Conservation (phyloP, 1,139 yeast genomes). For the Yamadazyma triangularis region DNA sequence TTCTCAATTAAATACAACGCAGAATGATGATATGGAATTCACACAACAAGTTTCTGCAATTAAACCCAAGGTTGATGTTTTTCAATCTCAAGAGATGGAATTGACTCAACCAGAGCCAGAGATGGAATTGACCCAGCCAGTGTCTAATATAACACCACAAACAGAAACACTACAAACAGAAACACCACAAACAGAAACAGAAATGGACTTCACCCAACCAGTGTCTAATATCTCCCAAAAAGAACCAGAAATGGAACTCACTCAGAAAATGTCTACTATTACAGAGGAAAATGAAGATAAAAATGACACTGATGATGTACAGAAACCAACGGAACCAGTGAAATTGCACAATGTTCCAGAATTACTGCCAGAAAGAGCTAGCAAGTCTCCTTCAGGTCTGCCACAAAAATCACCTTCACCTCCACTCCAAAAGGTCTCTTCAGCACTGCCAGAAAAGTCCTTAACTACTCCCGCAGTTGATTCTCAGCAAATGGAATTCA, state of each 20-base stretch:
- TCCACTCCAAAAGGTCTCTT: conserved; percentile 1
- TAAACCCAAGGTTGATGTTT: neutral
- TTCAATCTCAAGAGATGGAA: conserved; percentile 8
- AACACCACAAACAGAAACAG: neutral
- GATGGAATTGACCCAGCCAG: conserved; percentile 4
- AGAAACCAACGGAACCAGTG: neutral
- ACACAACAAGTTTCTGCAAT: conserved; percentile 3
- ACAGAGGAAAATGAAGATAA: conserved; percentile 1
- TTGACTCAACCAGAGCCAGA: conserved; percentile 7
- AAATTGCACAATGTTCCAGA: conserved; percentile 3
- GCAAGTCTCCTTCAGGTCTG: too few relatives aligned
- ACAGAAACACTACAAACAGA: neutral
- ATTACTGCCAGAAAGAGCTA: too few relatives aligned
- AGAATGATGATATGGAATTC: conserved; percentile 3
- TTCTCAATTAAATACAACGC: too few relatives aligned
- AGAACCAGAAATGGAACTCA: conserved; percentile 15
- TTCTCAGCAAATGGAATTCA: conserved; percentile 13
- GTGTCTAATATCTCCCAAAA: conserved; percentile 3
- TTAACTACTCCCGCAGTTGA: neutral
- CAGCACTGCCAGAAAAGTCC: neutral
- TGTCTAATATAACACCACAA: neutral
- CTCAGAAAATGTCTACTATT: conserved; percentile 9
- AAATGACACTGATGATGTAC: conserved; percentile 1
- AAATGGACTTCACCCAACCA: neutral
- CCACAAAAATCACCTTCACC: conserved; percentile 1